Percentiles rank a stretch among this genome's conserved stretches.
Conservation (phyloP, 2,329 filamentous ascomycete species). For the Monosporascus ibericus region DNA sequence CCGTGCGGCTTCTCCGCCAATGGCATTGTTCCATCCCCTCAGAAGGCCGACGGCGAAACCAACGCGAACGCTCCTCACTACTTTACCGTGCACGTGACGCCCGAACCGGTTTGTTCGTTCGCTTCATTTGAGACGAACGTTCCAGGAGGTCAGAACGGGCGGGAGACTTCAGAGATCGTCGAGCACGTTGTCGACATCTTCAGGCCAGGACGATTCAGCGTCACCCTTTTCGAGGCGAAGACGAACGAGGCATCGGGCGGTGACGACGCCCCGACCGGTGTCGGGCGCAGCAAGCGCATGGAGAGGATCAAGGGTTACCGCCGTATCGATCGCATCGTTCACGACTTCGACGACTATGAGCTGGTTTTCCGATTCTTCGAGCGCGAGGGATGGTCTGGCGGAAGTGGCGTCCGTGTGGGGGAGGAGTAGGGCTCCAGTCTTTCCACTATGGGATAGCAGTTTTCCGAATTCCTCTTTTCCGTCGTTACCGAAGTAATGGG, state of each 20-base stretch:
- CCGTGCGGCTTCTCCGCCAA: slow-evolving; percentile 98
- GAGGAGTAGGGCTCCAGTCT: slow-evolving; percentile 30
- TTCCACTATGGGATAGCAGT: too few relatives aligned
- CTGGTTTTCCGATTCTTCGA: slow-evolving; percentile 96
- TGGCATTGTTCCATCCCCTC: slow-evolving; percentile 79
- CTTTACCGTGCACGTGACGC: slow-evolving; percentile 97
- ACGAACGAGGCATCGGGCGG: slow-evolving; percentile 35
- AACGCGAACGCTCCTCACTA: slow-evolving; percentile 65
- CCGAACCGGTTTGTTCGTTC: slow-evolving; percentile 94
- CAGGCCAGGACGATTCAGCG: slow-evolving; percentile 94
- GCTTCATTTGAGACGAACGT: slow-evolving; percentile 99
- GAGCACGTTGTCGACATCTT: slow-evolving; percentile 94
- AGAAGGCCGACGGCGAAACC: slow-evolving; percentile 39
- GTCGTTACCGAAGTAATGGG: too few relatives aligned
- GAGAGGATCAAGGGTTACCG: slow-evolving; percentile 82
- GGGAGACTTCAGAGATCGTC: slow-evolving; percentile 84
- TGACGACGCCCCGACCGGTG: slow-evolving; percentile 29
- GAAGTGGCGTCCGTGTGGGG: slow-evolving; percentile 47
- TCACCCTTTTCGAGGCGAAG: slow-evolving; percentile 94
- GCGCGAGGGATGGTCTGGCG: slow-evolving; percentile 67
- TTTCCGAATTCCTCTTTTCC: too few relatives aligned
- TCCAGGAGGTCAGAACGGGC: slow-evolving; percentile 78
- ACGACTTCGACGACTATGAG: slow-evolving; percentile 96
- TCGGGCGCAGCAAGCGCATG: slow-evolving; percentile 46
- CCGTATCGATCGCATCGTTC: slow-evolving; percentile 88